Evolutionary conservation across 2,329 filamentous ascomycete genomes (phyloP), one percentile per base, ranked within the genome.

Genomic region (Sporothrix phasma): DNA sequence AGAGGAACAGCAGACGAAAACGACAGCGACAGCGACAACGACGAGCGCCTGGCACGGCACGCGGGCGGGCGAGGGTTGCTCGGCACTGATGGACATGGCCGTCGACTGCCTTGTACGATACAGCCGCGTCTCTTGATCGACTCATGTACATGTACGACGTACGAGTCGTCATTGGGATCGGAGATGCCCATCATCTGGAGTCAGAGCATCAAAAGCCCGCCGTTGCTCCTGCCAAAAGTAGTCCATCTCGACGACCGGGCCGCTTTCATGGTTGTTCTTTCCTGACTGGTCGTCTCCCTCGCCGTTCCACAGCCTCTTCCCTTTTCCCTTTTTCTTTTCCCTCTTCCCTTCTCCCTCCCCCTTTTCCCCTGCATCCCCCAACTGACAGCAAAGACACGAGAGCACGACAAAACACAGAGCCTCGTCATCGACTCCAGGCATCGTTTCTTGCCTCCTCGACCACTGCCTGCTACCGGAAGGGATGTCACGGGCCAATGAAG

Each of bases 401-500:
- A 39, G 31, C 51, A 24, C 15, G 26, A 34, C 17, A 56, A 5
- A 39, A 6, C 29, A 56, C n/a, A 34, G 15, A 34, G 26, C 29
- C 29, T 24, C 47, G n/a, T 56, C 11, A 41, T 6, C 39, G 5
- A n/a, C n/a, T n/a, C n/a, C n/a, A n/a, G n/a, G n/a, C n/a, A n/a
- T n/a, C n/a, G n/a, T n/a, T n/a, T n/a, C n/a, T n/a, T n/a, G n/a
- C n/a, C n/a, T n/a, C n/a, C n/a, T n/a, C n/a, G 34, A 11, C 34
- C 34, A 34, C 47, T 3, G 7, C 17, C 29, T 5, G 34, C 47
- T 5, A 43, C 60, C 17, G 24, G 46, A 8, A 29, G 34, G 46
- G 45, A 41, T 34, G 37, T 45, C 61, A 45, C 47, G 47, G 37
- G 47, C 61, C 61, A 62, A 62, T 62, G 17, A 45, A 54, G 24